Conservation (phyloP, 208 protist species). For the Trypanosoma melophagium region DNA sequence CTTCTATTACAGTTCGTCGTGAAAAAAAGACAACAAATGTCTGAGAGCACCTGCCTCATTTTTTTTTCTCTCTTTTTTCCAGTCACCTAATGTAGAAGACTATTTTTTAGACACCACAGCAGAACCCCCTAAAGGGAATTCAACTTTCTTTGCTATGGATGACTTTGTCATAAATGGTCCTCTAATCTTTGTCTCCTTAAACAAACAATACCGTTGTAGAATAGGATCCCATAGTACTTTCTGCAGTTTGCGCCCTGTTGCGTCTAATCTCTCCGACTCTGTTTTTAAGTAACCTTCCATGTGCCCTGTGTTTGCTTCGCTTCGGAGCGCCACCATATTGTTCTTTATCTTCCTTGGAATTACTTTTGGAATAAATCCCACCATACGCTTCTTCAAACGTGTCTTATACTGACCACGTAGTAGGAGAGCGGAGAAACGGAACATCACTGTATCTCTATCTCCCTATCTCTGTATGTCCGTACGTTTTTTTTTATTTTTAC, state of each 20-base stretch:
- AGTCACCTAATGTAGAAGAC: no score
- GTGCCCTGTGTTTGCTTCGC: slow-evolving; percentile 81
- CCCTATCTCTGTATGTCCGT: no score
- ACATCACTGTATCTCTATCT: slow-evolving; percentile 1
- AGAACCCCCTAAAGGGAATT: slow-evolving; percentile 48
- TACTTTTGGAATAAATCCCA: slow-evolving; percentile 84
- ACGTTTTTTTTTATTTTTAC: not conserved
- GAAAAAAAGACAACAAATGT: not conserved
- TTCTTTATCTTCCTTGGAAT: slow-evolving; percentile 82
- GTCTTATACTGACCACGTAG: slow-evolving; percentile 84
- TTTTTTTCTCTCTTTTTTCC: not conserved
- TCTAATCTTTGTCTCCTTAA: slow-evolving; percentile 79
- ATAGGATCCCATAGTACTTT: slow-evolving; percentile 78
- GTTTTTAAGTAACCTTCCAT: slow-evolving; percentile 87
- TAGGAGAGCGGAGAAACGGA: slow-evolving; percentile 6
- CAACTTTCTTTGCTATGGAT: slow-evolving; percentile 56
- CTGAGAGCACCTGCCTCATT: not conserved
- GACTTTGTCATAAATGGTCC: slow-evolving; percentile 84
- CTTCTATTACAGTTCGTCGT: not conserved
- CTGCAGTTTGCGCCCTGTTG: slow-evolving; percentile 77
- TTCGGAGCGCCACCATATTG: slow-evolving; percentile 78
- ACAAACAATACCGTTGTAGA: slow-evolving; percentile 71
- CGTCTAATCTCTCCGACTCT: slow-evolving; percentile 68
- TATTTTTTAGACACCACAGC: slow-evolving; percentile 18
- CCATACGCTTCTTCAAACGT: slow-evolving; percentile 85